Conservation (phyloP, 345 rosid genomes). For the Triadica sebifera region DNA sequence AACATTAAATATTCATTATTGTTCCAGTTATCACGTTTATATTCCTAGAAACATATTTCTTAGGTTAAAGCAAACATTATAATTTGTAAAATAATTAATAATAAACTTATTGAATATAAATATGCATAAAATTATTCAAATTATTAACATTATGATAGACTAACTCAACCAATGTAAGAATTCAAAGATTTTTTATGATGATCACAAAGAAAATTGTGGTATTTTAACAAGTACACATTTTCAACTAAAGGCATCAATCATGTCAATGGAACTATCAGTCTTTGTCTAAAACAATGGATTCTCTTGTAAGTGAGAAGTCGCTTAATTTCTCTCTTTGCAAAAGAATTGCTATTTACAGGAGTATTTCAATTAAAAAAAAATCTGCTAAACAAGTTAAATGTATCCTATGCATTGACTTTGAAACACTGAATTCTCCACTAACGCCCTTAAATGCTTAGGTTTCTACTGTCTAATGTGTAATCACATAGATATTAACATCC, state of each 20-base stretch:
- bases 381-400: no score
- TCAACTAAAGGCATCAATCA: not conserved
- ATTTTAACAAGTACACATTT: not conserved
- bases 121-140: not conserved
- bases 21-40: not conserved
- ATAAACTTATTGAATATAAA: no score
- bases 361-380: no score
- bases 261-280: not conserved
- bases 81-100: no score
- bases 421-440: not conserved
- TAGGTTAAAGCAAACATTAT: not conserved
- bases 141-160: not conserved
- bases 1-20: not conserved
- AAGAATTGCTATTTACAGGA: no score
- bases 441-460: not conserved
- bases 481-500: not conserved
- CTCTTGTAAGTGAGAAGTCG: not conserved
- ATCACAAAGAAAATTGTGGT: not conserved
- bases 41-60: no score
- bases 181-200: no score
- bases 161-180: no score
- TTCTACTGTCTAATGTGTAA: not conserved
- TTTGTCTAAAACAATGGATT: not conserved
- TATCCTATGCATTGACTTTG: not conserved
- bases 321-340: no score